Conservation (phyloP, 2,329 filamentous ascomycete genomes). For the Alternaria arborescens region DNA sequence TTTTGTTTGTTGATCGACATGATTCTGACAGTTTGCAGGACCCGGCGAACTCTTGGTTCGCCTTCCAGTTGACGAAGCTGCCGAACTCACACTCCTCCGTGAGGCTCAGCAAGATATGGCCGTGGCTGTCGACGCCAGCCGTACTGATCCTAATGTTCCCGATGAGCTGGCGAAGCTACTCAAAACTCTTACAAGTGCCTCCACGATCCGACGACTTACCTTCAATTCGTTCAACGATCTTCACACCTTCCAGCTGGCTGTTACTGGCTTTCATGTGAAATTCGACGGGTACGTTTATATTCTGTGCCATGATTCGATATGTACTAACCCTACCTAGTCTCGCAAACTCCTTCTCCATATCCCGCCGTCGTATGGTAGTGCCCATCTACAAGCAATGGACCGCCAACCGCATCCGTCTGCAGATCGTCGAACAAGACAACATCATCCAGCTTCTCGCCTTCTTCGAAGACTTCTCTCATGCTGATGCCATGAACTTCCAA, state of each 20-base stretch:
- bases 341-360: conserved; percentile 79
- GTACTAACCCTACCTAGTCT: conserved; percentile 50
- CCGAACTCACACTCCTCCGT: conserved; percentile 59
- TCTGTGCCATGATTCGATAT: not conserved
- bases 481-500: conserved; percentile 87
- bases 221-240: conserved; percentile 63
- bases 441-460: conserved; percentile 82
- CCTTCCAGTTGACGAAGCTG: conserved; percentile 50
- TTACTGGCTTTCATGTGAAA: conserved; percentile 79
- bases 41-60: conserved; percentile 58
- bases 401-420: conserved; percentile 78
- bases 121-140: conserved; percentile 67
- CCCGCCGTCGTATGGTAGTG: conserved; percentile 85
- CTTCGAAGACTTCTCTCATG: conserved; percentile 87
- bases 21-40: conserved; percentile 29
- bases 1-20: not conserved
- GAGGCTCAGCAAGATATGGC: conserved; percentile 80
- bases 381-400: conserved; percentile 96
- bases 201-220: conserved; percentile 74
- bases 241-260: conserved; percentile 78
- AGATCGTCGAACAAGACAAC: conserved; percentile 79
- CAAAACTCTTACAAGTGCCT: conserved; percentile 63
- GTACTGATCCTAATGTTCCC: conserved; percentile 55
- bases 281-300: conserved; percentile 43
- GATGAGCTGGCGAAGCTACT: conserved; percentile 71